These are phyloP conservation scores for Digitaria exilis DNA, from an alignment of 202 grass and related monocot genomes.

Conservation along the genomic window DNA sequence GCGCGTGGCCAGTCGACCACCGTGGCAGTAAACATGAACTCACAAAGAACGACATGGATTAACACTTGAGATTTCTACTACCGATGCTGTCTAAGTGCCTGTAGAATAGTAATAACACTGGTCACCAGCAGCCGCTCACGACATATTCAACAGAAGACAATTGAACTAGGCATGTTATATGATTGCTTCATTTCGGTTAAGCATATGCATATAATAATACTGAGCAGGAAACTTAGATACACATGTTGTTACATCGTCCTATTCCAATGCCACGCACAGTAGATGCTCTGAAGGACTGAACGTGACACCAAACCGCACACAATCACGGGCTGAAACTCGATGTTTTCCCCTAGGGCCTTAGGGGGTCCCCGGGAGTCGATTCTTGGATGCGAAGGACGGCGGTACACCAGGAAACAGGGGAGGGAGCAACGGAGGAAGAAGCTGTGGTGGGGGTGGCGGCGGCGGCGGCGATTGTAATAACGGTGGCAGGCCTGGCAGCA, in stretches of 20 bases:
- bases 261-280: neutral
- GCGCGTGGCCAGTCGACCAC: too few relatives aligned
- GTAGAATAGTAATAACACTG: too few relatives aligned
- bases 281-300: too few relatives aligned
- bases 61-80: too few relatives aligned
- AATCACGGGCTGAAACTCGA: too few relatives aligned
- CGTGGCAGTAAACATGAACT: too few relatives aligned
- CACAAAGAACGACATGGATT: too few relatives aligned
- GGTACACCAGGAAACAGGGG: constrained; percentile 32
- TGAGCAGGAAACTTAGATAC: neutral
- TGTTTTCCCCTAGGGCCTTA: constrained; percentile 18
- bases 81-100: too few relatives aligned
- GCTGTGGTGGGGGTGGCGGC: constrained; percentile 33
- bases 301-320: neutral
- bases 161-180: too few relatives aligned
- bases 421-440: constrained; percentile 39
- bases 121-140: too few relatives aligned
- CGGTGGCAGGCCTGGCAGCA: constrained; percentile 18
- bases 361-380: neutral
- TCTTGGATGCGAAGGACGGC: constrained; percentile 31
- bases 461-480: constrained; percentile 18
- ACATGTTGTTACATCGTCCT: neutral
- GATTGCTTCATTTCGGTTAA: neutral
- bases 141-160: too few relatives aligned
- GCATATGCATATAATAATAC: too few relatives aligned